Base-by-base conservation (phyloP, 768 basidiomycete genomes). In the Termitomyces sp. region DNA sequence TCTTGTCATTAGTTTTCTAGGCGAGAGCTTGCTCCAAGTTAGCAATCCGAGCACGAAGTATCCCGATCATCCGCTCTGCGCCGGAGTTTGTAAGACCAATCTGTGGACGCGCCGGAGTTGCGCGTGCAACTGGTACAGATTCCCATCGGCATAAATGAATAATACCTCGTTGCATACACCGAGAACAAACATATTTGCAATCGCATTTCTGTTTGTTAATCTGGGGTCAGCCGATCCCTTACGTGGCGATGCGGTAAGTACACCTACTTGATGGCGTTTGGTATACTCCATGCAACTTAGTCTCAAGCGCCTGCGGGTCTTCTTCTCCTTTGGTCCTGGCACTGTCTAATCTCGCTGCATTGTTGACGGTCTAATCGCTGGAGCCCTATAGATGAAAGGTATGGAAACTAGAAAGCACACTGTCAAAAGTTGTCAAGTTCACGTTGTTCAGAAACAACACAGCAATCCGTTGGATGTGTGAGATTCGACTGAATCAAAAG, bases 261-360 rank as follows among this genome's bases (percentile, higher is more conserved):
- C 39, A 66, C 74, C 59, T 61, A 79, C 80, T 72, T 82, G 81
- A 56, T 81, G 72, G 49, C 81, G 74, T 63, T 80, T 81, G 1
- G 82, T 79, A 61, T 81, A 83, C 63, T 82, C 81, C 7, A 82
- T 77, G 61, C 82, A 83, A 63, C 79, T 80, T 34, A 81, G 68
- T 44, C 80, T 74, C 56, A 80, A 72, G 18, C 81, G 70, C 58
- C 77, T 67, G 9, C 80, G 72, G 20, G 79, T 79, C 66, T 78
- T 80, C 69, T 82, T 83, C 60, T 74, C 76, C 60, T 75, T 79
- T 22, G 42, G 39, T 12, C 61, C 63, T 44, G 59, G 27, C 18
- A 41, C 41, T 26, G 16, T 44, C 29, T 46, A 49, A 48, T 54
- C 26, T 49, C 39, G 43, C 49, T 60, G 46, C 59, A 64, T 59